Evolutionary conservation across 2,329 filamentous ascomycete species (phyloP).

Genomic region (Alternaria sp.): DNA sequence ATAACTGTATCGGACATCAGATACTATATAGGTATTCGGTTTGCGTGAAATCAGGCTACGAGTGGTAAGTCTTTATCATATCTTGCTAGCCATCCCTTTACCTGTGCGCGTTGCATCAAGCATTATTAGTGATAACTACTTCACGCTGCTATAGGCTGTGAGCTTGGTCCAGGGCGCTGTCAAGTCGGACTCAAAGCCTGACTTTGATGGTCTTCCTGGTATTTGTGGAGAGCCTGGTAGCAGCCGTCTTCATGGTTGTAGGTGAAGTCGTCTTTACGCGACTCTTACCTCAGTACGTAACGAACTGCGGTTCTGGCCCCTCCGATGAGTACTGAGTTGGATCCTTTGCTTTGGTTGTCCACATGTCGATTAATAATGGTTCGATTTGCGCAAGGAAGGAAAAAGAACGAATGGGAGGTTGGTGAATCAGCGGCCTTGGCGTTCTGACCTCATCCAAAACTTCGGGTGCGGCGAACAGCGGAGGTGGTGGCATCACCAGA

Average conservation of each 20-base stretch:
- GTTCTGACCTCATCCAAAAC: slow-evolving; percentile 42
- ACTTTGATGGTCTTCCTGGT: not conserved
- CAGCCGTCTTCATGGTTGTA: not conserved
- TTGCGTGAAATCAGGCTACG: too few relatives aligned
- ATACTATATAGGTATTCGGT: not conserved
- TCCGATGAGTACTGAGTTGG: too few relatives aligned
- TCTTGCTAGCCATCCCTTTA: too few relatives aligned
- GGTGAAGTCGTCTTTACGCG: too few relatives aligned
- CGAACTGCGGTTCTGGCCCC: too few relatives aligned
- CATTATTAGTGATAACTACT: too few relatives aligned
- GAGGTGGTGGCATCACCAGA: slow-evolving; percentile 31
- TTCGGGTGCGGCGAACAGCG: slow-evolving; percentile 35
- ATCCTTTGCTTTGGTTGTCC: too few relatives aligned
- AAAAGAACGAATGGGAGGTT: slow-evolving; percentile 9
- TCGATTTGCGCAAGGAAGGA: not conserved
- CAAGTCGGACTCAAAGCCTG: not conserved
- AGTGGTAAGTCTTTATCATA: too few relatives aligned
- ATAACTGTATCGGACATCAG: not conserved
- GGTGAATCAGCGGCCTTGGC: slow-evolving; percentile 33
- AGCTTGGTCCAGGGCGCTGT: not conserved
- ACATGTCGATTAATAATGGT: not conserved
- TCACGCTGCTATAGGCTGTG: too few relatives aligned
- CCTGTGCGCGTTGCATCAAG: too few relatives aligned
- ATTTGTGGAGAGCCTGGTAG: not conserved
- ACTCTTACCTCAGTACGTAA: too few relatives aligned